A percentile compares a stretch with the other conserved stretches of the same genome.
Conservation (phyloP, 176 grass and related monocot genomes). For the Rhynchospora pubera region DNA sequence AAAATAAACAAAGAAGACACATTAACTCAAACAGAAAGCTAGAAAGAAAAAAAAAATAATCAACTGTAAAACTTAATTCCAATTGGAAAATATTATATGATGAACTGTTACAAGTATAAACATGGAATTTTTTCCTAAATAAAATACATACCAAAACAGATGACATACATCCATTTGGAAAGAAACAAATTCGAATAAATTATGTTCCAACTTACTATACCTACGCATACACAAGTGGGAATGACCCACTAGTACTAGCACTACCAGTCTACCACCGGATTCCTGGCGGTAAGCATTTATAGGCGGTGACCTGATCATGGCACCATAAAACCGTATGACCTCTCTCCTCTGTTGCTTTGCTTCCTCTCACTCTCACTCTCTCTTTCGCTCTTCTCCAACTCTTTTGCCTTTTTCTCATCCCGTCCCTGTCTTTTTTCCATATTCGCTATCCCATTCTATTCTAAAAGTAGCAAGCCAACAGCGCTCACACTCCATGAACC, state of each 20-base stretch:
- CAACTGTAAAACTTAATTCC: neutral
- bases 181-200: neutral
- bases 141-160: neutral
- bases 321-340: conserved; percentile 22
- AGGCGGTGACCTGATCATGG: conserved; percentile 5
- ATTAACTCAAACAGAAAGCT: neutral
- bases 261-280: neutral
- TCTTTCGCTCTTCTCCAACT: conserved; percentile 14
- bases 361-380: conserved; percentile 29
- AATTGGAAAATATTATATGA: neutral
- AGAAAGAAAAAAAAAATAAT: neutral
- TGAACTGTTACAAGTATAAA: neutral
- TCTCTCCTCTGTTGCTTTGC: neutral
- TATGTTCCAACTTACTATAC: neutral
- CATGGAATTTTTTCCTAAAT: neutral
- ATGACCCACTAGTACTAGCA: neutral
- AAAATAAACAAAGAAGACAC: neutral
- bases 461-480: conserved; percentile 7
- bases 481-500: neutral
- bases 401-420: conserved; percentile 12
- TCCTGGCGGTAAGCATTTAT: neutral
- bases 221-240: neutral
- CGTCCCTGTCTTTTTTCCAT: conserved; percentile 24
- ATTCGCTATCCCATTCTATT: conserved; percentile 18
- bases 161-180: neutral